phyloP scores from a whole-genome alignment of 1,284 basidiomycete species.

The Fomitiporia mediterranea region DNA sequence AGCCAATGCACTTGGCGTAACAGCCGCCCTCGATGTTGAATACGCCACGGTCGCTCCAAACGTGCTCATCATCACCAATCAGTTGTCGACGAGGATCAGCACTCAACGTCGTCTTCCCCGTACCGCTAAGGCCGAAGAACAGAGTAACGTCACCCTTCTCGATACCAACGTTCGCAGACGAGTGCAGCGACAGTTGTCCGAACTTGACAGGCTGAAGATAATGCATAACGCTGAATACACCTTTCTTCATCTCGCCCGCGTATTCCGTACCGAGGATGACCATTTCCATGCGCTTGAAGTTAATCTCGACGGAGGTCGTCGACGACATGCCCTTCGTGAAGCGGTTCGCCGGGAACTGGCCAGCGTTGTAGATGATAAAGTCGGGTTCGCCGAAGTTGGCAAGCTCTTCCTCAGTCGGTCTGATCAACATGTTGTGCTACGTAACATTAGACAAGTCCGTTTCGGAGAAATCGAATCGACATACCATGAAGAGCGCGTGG shows the following conservation, averaged over 20 bases:
- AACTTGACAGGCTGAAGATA: conserved; percentile 99
- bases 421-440: conserved; percentile 98
- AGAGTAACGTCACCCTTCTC: conserved; percentile 90
- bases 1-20: conserved; percentile 98
- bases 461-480: not conserved
- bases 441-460: conserved; percentile 1
- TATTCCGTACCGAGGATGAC: conserved; percentile 99
- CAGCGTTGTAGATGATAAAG: conserved; percentile 99
- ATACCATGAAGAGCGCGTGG: conserved; percentile 98
- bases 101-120: conserved; percentile 96
- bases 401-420: conserved; percentile 93
- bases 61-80: conserved; percentile 97
- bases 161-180: conserved; percentile 96
- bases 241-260: conserved; percentile 99
- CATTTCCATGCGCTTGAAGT: conserved; percentile 99
- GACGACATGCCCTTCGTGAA: conserved; percentile 99
- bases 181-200: conserved; percentile 96
- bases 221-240: conserved; percentile 99
- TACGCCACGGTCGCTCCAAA: conserved; percentile 96
- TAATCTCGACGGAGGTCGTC: conserved; percentile 98
- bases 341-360: conserved; percentile 99
- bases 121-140: conserved; percentile 99
- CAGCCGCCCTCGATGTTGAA: conserved; percentile 99
- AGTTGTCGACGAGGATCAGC: conserved; percentile 88
- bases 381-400: conserved; percentile 97